Percentiles rank a stretch among this genome's conserved stretches.
Evolutionary conservation across 1,284 basidiomycete genomes (phyloP).

Genomic region (Rhodotorula mucilaginosa): DNA sequence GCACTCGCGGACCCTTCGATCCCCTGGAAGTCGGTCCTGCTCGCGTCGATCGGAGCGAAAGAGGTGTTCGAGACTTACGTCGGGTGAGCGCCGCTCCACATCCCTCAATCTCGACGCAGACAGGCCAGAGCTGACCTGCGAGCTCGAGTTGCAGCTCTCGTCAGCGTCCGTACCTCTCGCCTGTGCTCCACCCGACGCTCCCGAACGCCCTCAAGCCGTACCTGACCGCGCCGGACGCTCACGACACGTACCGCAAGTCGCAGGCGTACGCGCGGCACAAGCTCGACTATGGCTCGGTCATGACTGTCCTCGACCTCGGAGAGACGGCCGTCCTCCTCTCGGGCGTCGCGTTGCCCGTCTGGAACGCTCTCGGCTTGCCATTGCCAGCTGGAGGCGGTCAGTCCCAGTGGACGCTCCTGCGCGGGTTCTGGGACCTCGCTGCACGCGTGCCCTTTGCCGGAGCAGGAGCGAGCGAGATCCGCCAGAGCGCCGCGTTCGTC

Average conservation of each 20-base stretch:
- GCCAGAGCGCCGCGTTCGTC: conserved; percentile 77
- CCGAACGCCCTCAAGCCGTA: conserved; percentile 37
- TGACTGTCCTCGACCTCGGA: conserved; percentile 68
- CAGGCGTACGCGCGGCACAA: conserved; percentile 90
- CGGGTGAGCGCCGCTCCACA: conserved; percentile 10
- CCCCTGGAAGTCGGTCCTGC: conserved; percentile 24
- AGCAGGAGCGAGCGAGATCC: conserved; percentile 59
- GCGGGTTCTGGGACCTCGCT: conserved; percentile 32
- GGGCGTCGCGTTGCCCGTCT: conserved; percentile 27
- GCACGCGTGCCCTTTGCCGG: conserved; percentile 3
- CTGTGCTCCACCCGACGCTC: conserved; percentile 24
- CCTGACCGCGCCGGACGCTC: conserved; percentile 28
- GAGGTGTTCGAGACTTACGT: conserved; percentile 30
- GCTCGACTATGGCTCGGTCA: conserved; percentile 74
- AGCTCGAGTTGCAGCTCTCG: conserved; percentile 18
- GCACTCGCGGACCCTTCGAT: conserved; percentile 23
- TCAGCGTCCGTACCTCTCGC: conserved; percentile 30
- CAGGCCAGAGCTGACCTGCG: not conserved
- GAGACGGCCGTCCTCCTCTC: conserved; percentile 64
- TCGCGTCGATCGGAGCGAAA: conserved; percentile 5
- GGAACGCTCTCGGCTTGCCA: conserved; percentile 59
- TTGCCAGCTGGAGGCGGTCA: conserved; percentile 53
- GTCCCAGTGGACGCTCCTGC: conserved; percentile 34
- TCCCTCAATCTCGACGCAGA: not conserved
- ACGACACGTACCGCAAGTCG: conserved; percentile 59